These are phyloP conservation scores for Sugiyamaella chiloensis DNA, from an alignment of 805 yeast species.

Conservation along the genomic window DNA sequence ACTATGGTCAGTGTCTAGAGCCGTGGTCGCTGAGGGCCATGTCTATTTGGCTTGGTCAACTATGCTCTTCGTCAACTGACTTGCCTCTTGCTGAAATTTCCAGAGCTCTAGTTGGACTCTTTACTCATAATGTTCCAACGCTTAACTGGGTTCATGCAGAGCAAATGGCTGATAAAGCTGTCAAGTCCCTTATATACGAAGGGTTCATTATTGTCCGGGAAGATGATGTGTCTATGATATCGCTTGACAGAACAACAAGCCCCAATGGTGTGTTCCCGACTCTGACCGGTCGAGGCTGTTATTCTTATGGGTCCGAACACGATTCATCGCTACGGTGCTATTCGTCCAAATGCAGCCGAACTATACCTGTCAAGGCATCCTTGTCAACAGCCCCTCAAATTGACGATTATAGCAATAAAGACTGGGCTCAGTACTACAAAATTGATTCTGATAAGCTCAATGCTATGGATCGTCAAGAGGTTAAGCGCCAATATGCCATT, in stretches of 20 bases:
- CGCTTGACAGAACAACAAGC: constrained; percentile 2
- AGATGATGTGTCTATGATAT: constrained; percentile 15
- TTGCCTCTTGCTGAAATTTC: constrained; percentile 20
- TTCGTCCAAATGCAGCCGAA: constrained; percentile 28
- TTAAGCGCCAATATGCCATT: constrained; percentile 68
- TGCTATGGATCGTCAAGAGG: constrained; percentile 35
- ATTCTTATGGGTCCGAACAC: constrained; percentile 14
- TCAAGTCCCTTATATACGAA: constrained; percentile 25
- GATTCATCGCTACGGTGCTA: constrained; percentile 27
- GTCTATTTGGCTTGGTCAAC: constrained; percentile 19
- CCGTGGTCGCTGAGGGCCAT: constrained; percentile 21
- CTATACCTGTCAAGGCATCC: constrained; percentile 18
- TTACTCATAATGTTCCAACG: constrained; percentile 27
- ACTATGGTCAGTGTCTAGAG: constrained; percentile 20
- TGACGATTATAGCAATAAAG: constrained; percentile 20
- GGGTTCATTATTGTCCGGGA: constrained; percentile 23
- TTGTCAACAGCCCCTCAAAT: constrained; percentile 20
- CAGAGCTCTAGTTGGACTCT: constrained; percentile 24
- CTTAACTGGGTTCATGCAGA: constrained; percentile 33
- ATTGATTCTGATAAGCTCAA: constrained; percentile 23
- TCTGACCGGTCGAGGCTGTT: constrained; percentile 36
- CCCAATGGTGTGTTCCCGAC: constrained; percentile 35
- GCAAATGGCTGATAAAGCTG: constrained; percentile 27
- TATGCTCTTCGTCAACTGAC: constrained; percentile 10
- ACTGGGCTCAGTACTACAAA: constrained; percentile 31